phyloP scores from a whole-genome alignment of 345 rosid species.

The Lagerstroemia speciosa region DNA sequence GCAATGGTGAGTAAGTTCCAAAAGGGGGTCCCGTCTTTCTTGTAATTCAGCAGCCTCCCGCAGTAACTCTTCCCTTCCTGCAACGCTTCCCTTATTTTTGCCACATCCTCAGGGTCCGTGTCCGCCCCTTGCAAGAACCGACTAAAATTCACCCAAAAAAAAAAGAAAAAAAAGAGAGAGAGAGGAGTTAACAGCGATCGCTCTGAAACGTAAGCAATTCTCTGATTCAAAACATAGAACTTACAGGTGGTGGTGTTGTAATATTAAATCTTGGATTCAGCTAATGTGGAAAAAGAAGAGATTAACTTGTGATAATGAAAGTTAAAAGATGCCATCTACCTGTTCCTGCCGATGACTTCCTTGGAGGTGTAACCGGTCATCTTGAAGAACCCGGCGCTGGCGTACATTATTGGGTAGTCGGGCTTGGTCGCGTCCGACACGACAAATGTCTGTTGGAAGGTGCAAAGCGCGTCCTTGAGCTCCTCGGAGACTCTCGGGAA shows the following conservation, averaged over 20 bases:
- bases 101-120: constrained; percentile 79
- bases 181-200: too few relatives aligned
- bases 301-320: not conserved
- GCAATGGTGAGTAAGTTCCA: constrained; percentile 95
- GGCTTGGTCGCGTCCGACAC: constrained; percentile 95
- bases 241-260: too few relatives aligned
- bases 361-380: constrained; percentile 94
- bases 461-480: constrained; percentile 63
- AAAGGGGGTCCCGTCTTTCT: constrained; percentile 87
- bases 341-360: constrained; percentile 89
- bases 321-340: constrained; percentile 31
- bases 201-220: too few relatives aligned
- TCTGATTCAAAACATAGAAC: too few relatives aligned
- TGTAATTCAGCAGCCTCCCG: constrained; percentile 84
- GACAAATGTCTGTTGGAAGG: constrained; percentile 92
- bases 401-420: constrained; percentile 80
- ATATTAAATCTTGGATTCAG: too few relatives aligned
- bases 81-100: constrained; percentile 67
- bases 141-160: constrained; percentile 20
- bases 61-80: constrained; percentile 55
- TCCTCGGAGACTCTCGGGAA: constrained; percentile 79
- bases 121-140: constrained; percentile 90
- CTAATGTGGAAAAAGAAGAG: too few relatives aligned
- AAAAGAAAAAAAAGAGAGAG: not conserved
- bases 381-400: constrained; percentile 95